phyloP scores from a whole-genome alignment of 345 rosid genomes.

The Camelina neglecta region DNA sequence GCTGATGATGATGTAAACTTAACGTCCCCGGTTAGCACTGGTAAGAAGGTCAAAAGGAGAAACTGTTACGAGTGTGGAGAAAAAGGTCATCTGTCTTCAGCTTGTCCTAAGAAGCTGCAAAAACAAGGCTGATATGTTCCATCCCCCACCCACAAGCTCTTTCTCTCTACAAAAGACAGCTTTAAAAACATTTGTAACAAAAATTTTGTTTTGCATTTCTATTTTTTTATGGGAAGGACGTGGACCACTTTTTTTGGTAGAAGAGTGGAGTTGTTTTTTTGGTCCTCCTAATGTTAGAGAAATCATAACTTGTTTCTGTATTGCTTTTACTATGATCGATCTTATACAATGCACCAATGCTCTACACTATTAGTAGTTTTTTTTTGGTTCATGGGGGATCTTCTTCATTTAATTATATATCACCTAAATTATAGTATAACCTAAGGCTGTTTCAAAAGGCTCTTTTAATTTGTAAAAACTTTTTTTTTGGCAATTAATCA shows the following conservation, averaged over 20 bases:
- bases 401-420: too few species aligned
- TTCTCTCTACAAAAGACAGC: background rate
- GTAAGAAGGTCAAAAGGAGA: slow-evolving; percentile 72
- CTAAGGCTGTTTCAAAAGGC: background rate
- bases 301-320: too few species aligned
- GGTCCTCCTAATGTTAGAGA: too few species aligned
- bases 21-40: slow-evolving; percentile 39
- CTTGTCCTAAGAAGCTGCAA: slow-evolving; percentile 66
- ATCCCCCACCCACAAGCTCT: slow-evolving; percentile 1
- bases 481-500: background rate
- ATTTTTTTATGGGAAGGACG: slow-evolving; percentile 20
- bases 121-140: slow-evolving; percentile 25
- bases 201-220: background rate
- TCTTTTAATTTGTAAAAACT: background rate
- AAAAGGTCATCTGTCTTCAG: slow-evolving; percentile 79
- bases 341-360: too few species aligned
- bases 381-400: too few species aligned
- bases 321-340: too few species aligned
- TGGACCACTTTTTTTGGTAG: slow-evolving; percentile 19
- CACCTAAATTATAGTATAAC: too few species aligned
- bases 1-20: slow-evolving; percentile 33
- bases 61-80: slow-evolving; percentile 77
- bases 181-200: slow-evolving; percentile 24
- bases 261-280: slow-evolving; percentile 24
- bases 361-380: too few species aligned